Conservation (phyloP, 2,329 filamentous ascomycete genomes). For the Microdochium paspali region DNA sequence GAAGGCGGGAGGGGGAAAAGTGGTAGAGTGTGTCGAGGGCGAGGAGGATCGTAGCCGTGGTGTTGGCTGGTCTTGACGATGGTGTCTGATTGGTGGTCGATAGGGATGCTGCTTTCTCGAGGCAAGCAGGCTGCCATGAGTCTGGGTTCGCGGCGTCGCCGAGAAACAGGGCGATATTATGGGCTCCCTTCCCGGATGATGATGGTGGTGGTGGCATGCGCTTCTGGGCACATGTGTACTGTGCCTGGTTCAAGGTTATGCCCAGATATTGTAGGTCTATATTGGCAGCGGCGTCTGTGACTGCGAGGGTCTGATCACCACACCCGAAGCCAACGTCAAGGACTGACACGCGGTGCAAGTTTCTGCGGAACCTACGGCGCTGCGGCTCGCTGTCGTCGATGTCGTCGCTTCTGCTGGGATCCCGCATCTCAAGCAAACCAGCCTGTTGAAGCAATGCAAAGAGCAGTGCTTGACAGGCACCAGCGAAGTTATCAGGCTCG, state of each 20-base stretch:
- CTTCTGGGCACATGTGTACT: constrained; percentile 28
- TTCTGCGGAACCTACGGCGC: not conserved
- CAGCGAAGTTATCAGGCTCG: constrained; percentile 28
- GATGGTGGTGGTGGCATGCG: constrained; percentile 1
- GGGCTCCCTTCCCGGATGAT: constrained; percentile 4
- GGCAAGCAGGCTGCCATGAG: constrained; percentile 22
- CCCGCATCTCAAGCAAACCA: constrained; percentile 24
- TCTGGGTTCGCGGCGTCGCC: constrained; percentile 38
- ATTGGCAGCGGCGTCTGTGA: constrained; percentile 21
- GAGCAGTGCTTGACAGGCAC: constrained; percentile 39
- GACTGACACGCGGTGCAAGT: constrained; percentile 19
- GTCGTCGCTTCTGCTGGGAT: not conserved
- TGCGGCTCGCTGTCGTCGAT: constrained; percentile 1
- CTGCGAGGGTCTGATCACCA: constrained; percentile 43
- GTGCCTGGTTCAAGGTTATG: constrained; percentile 37
- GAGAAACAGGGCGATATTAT: constrained; percentile 29
- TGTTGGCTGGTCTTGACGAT: not conserved
- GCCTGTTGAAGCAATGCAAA: constrained; percentile 33
- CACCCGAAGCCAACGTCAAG: constrained; percentile 51
- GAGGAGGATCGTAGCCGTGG: constrained; percentile 20
- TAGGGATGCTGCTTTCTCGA: not conserved
- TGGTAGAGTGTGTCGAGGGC: constrained; percentile 49
- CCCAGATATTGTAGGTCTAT: constrained; percentile 36
- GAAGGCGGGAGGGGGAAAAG: constrained; percentile 40
- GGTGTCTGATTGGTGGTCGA: not conserved